phyloP scores from a whole-genome alignment of 176 grass and related monocot species.

The Carex parvula region DNA sequence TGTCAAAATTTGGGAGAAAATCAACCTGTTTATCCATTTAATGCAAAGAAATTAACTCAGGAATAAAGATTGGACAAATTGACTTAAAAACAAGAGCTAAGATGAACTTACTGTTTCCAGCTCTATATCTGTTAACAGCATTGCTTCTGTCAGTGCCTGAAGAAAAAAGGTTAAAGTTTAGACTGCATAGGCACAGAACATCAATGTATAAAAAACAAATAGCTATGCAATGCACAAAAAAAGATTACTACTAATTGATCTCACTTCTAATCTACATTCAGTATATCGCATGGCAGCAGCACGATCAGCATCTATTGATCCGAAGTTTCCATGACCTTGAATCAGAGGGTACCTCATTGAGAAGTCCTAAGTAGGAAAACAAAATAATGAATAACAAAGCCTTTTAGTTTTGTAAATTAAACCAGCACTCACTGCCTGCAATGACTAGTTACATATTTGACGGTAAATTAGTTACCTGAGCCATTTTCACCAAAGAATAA shows the following conservation, averaged over 20 bases:
- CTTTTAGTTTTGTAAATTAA: not conserved
- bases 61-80: slow-evolving; percentile 20
- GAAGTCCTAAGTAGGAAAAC: slow-evolving; percentile 58
- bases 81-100: not conserved
- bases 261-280: slow-evolving; percentile 95
- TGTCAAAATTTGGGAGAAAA: slow-evolving; percentile 84
- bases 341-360: slow-evolving; percentile 84
- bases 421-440: not conserved
- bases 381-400: slow-evolving; percentile 24
- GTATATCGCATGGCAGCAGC: slow-evolving; percentile 97
- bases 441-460: not conserved
- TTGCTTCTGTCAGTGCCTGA: slow-evolving; percentile 83
- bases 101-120: slow-evolving; percentile 63
- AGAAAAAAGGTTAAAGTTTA: slow-evolving; percentile 38
- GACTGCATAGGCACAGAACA: slow-evolving; percentile 12
- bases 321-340: slow-evolving; percentile 97
- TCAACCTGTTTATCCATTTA: slow-evolving; percentile 62
- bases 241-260: slow-evolving; percentile 37
- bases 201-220: not conserved
- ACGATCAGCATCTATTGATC: slow-evolving; percentile 94
- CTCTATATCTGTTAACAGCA: slow-evolving; percentile 93
- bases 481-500: slow-evolving; percentile 92
- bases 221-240: not conserved
- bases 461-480: slow-evolving; percentile 60
- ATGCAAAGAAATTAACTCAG: slow-evolving; percentile 30